A percentile compares a stretch with the other conserved stretches of the same genome.
These are phyloP conservation scores for Fusarium neocosmosporiellum DNA, from an alignment of 2,329 filamentous ascomycete species.

Conservation along the genomic window DNA sequence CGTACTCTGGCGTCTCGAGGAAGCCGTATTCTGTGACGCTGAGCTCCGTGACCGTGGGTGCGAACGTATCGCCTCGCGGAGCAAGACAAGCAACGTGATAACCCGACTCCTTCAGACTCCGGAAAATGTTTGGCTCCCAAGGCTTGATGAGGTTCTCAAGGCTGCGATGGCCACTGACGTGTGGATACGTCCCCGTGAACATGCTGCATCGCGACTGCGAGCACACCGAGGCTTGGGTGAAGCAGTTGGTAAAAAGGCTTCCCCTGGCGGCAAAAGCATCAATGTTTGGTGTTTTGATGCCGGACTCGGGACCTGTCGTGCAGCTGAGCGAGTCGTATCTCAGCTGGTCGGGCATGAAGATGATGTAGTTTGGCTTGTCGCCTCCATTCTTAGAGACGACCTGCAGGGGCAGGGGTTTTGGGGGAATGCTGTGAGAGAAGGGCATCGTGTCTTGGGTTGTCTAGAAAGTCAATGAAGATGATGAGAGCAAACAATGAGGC, in stretches of 20 bases:
- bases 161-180: conserved; percentile 58
- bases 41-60: conserved; percentile 56
- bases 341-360: conserved; percentile 62
- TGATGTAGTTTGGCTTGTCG: conserved; percentile 50
- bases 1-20: conserved; percentile 51
- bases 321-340: conserved; percentile 57
- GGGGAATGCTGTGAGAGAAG: neutral
- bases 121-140: conserved; percentile 60
- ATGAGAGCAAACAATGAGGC: neutral
- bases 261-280: conserved; percentile 53
- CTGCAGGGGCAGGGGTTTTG: conserved; percentile 38
- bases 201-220: conserved; percentile 59
- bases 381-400: conserved; percentile 44
- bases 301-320: conserved; percentile 38
- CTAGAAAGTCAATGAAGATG: neutral
- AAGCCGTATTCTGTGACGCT: conserved; percentile 59
- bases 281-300: conserved; percentile 54
- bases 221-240: conserved; percentile 58
- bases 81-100: conserved; percentile 61
- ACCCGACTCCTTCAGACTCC: conserved; percentile 55
- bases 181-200: conserved; percentile 59
- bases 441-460: conserved; percentile 15
- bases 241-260: conserved; percentile 58
- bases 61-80: conserved; percentile 56
- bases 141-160: conserved; percentile 61